Evolutionary conservation across 768 basidiomycete genomes (phyloP), one percentile per base, ranked within the genome.

Genomic region (Lanmaoa rubissima): DNA sequence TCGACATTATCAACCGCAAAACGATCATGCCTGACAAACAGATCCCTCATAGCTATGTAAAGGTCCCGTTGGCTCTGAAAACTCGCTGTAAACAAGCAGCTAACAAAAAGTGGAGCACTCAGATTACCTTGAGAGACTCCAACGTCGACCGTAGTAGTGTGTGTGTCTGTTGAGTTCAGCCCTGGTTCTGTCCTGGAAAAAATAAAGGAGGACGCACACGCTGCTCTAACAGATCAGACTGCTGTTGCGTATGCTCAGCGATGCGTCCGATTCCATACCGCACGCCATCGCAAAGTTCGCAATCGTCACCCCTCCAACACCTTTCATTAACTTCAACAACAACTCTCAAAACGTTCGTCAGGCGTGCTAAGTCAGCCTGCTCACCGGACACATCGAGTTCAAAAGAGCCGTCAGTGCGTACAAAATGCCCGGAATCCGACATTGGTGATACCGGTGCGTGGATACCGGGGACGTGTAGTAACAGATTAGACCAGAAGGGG

Each of bases 1-100:
- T 97, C 94, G 2, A 94, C 92, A 60, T 90, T 86, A 66, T 98
- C 96, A 39, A 85, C 79, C 0, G 93, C 92, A 42, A 95, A 79
- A n/a, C 92, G 85, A 60, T 95, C 93, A 61, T 93, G 88, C 21
- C 94, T 85, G 51, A 87, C 78, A 68, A 95, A 90, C 8, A 96
- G 79, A 64, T 97, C 94, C 38, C 91, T 84, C 67, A 88, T 88
- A 7, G 93, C 87, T 48, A 94, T 76, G 68, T 94, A 95, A 9
- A 98, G 77, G 69, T 95, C 92, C 31, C 92, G 84, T 73, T 97
- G 86, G 45, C 74, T 74, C 84, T 94, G 74, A 43, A 36, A 42
- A 57, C 4, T 53, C 24, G 31, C 24, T 19, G 40, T 69, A 9
- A 60, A 53, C 43, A 41, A 50, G 48, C 24, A 36, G 50, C 60